Conservation (phyloP, 768 basidiomycete genomes). For the Filobasidium floriforme region DNA sequence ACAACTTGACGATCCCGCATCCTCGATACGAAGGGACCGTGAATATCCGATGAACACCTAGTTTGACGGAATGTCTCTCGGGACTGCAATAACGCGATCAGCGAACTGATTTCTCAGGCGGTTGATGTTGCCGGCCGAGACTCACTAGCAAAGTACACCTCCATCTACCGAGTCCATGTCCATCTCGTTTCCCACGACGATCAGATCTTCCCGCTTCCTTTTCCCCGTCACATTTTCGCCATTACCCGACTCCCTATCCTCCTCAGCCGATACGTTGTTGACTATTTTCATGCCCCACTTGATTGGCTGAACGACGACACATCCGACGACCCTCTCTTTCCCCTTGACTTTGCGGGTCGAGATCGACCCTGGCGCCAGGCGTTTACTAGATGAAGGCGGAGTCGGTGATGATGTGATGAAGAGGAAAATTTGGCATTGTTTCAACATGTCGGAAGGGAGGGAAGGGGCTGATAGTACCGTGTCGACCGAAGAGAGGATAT, state of each 20-base stretch:
- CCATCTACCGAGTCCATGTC: constrained; percentile 15
- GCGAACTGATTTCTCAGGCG: not conserved
- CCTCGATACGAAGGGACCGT: constrained; percentile 36
- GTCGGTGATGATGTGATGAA: constrained; percentile 37
- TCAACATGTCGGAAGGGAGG: constrained; percentile 32
- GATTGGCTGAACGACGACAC: constrained; percentile 40
- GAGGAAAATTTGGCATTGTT: constrained; percentile 40
- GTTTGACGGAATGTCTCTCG: constrained; percentile 29
- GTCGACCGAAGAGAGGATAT: constrained; percentile 40
- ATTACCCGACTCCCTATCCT: not conserved
- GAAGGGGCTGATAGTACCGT: constrained; percentile 40
- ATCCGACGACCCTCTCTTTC: constrained; percentile 35
- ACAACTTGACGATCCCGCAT: constrained; percentile 25
- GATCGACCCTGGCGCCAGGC: constrained; percentile 5
- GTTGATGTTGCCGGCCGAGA: not conserved
- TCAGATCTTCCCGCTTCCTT: not conserved
- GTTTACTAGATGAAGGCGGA: constrained; percentile 16
- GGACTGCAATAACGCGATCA: constrained; percentile 24
- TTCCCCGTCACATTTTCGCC: not conserved
- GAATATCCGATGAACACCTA: constrained; percentile 43
- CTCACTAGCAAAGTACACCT: constrained; percentile 41
- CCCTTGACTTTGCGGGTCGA: constrained; percentile 8
- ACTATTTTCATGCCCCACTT: constrained; percentile 39
- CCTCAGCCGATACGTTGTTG: constrained; percentile 18
- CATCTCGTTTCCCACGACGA: not conserved